Evolutionary conservation across 202 grass and related monocot species (phyloP).

Genomic region (Panicum virgatum): DNA sequence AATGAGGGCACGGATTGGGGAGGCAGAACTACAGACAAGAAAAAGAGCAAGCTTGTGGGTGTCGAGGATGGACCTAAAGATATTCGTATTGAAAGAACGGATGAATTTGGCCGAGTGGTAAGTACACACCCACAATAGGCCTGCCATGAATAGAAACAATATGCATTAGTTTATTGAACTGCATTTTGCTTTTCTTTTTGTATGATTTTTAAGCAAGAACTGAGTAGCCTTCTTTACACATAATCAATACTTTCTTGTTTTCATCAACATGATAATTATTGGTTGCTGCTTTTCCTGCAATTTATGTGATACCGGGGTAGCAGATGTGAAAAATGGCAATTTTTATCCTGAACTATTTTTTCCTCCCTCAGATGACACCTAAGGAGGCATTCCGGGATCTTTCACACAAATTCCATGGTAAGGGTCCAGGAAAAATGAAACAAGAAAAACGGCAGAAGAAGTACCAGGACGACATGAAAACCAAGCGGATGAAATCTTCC

Average conservation of each 20-base stretch:
- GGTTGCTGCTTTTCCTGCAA: neutral
- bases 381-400: constrained; percentile 85
- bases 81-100: constrained; percentile 76
- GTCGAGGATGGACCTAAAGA: constrained; percentile 81
- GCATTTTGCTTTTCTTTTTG: neutral
- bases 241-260: neutral
- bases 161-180: neutral
- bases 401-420: constrained; percentile 96
- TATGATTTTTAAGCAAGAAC: neutral
- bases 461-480: constrained; percentile 80
- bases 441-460: constrained; percentile 85
- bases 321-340: neutral
- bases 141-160: constrained; percentile 1
- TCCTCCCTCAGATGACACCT: constrained; percentile 62
- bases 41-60: constrained; percentile 95
- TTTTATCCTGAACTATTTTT: constrained; percentile 25
- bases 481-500: constrained; percentile 87
- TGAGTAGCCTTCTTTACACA: neutral
- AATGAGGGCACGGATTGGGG: constrained; percentile 84
- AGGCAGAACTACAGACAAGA: constrained; percentile 89
- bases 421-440: constrained; percentile 94
- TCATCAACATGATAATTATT: neutral
- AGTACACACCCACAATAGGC: constrained; percentile 16
- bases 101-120: constrained; percentile 93
- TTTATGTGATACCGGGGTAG: neutral